A percentile compares a stretch with the other conserved stretches of the same genome.
Conservation (phyloP, 2,329 filamentous ascomycete genomes). For the Hypocrella siamensis region DNA sequence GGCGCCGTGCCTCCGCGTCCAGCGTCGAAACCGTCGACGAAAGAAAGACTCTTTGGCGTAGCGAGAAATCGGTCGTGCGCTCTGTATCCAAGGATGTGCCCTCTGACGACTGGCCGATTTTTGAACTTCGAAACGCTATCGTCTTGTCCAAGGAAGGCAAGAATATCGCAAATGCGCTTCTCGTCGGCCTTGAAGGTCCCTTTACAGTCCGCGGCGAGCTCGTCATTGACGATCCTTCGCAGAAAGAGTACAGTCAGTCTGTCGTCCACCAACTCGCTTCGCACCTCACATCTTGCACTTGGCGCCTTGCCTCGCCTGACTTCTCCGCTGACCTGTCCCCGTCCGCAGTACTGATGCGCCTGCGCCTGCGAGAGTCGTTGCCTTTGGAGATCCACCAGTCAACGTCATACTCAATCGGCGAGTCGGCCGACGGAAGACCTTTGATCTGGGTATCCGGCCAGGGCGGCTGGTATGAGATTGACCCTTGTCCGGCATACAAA, state of each 20-base stretch:
- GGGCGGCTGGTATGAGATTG: constrained; percentile 54
- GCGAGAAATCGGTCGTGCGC: constrained; percentile 19
- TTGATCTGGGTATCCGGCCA: constrained; percentile 44
- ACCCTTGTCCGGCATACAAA: constrained; percentile 40
- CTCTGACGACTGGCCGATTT: constrained; percentile 42
- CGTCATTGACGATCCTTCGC: constrained; percentile 28
- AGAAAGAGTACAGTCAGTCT: constrained; percentile 20
- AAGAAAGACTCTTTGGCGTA: constrained; percentile 15
- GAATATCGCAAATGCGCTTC: constrained; percentile 43
- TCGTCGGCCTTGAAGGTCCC: constrained; percentile 43
- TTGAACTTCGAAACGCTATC: constrained; percentile 43
- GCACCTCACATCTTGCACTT: too few species aligned
- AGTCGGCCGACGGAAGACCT: constrained; percentile 30
- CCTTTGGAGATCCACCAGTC: constrained; percentile 39
- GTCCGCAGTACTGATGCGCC: constrained; percentile 15
- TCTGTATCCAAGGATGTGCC: constrained; percentile 12
- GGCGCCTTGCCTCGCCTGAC: too few species aligned
- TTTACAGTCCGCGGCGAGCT: constrained; percentile 45
- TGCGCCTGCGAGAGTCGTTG: constrained; percentile 13
- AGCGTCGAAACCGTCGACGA: constrained; percentile 27
- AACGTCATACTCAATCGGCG: constrained; percentile 35
- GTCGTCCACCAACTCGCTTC: background rate
- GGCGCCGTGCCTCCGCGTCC: constrained; percentile 26
- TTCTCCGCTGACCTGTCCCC: constrained; percentile 1
- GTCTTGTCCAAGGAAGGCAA: constrained; percentile 38